Evolutionary conservation across 2,329 filamentous ascomycete species (phyloP), one percentile per base, ranked within the genome.

Genomic region (Pseudogymnoascus sp.): DNA sequence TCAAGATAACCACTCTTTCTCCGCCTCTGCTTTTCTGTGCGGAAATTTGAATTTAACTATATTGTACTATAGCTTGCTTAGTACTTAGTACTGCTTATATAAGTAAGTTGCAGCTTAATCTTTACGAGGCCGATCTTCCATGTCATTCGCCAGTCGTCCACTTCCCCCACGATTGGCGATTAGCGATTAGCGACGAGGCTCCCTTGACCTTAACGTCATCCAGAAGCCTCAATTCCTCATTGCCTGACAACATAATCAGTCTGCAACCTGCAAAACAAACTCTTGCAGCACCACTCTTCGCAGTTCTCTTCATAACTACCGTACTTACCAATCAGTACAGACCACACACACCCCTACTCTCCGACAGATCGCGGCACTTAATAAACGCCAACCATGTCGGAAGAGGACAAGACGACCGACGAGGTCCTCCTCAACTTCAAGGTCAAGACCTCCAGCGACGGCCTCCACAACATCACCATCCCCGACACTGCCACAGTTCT

Each of bases 361-460:
- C 42, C 42, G 42, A 47, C 42, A 47, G 42, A 47, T 47, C 42
- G 42, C 42, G 42, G 42, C 42, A 47, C 19, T 19, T 47, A 5
- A 24, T 7, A 47, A 47, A 38, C 42, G 42, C 42, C 42, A 47
- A 47, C 42, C 42, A 90, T 90, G 87, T 82, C 88, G 73, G 88
- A 90, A 75, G 84, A 83, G 72, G 75, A 79, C 70, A 81, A 83
- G 65, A 75, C 81, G 68, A 74, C 79, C 71, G 75, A 80, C 63
- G 90, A 93, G 72, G 79, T 87, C 72, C 87, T 93, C 71, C 80
- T 99, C 78, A 96, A 90, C 75, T 97, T 99, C 85, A 95, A 92
- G 79, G 88, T 99, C 77, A 99, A 97, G 81, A 90, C 91, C n/a
- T 93, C 91, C n/a, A 89, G 87, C 70, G 93, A 97, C 74, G 86